Percentiles rank a stretch among this genome's conserved stretches.
phyloP scores from a whole-genome alignment of 805 yeast genomes.

The Monosporozyma servazzii region DNA sequence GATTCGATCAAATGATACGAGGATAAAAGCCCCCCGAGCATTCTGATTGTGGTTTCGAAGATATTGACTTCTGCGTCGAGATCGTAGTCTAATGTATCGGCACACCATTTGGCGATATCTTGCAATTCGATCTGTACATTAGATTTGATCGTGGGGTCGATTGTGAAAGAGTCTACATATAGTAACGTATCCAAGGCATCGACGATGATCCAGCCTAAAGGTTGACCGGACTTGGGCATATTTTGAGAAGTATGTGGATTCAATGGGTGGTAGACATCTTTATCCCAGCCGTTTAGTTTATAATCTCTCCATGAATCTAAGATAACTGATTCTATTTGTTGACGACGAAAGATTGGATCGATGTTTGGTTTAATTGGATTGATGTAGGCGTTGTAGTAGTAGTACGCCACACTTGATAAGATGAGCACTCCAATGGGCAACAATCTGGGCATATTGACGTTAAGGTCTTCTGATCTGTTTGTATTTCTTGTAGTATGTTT shows the following conservation, averaged over 20 bases:
- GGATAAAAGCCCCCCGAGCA: constrained; percentile 87
- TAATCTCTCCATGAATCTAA: constrained; percentile 72
- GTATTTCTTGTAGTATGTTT: background rate
- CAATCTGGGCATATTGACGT: background rate
- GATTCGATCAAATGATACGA: constrained; percentile 44
- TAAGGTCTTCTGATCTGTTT: too few relatives aligned
- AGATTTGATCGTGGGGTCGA: background rate
- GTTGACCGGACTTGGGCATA: constrained; percentile 57
- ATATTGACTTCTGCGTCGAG: constrained; percentile 70
- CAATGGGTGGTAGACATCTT: constrained; percentile 69
- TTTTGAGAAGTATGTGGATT: constrained; percentile 45
- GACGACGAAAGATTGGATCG: constrained; percentile 5
- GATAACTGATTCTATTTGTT: constrained; percentile 58
- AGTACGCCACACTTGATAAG: background rate
- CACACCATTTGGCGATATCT: constrained; percentile 68
- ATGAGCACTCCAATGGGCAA: background rate
- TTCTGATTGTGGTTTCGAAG: constrained; percentile 89
- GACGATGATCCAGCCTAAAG: constrained; percentile 89
- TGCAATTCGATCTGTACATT: constrained; percentile 45
- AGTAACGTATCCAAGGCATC: constrained; percentile 82
- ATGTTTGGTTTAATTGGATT: background rate
- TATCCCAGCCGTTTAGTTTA: constrained; percentile 67
- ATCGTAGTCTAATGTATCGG: constrained; percentile 56
- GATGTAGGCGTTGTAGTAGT: background rate
- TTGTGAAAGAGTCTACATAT: constrained; percentile 37